Evolutionary conservation across 2,329 filamentous ascomycete genomes (phyloP).

Genomic region (Phialophora tarda): DNA sequence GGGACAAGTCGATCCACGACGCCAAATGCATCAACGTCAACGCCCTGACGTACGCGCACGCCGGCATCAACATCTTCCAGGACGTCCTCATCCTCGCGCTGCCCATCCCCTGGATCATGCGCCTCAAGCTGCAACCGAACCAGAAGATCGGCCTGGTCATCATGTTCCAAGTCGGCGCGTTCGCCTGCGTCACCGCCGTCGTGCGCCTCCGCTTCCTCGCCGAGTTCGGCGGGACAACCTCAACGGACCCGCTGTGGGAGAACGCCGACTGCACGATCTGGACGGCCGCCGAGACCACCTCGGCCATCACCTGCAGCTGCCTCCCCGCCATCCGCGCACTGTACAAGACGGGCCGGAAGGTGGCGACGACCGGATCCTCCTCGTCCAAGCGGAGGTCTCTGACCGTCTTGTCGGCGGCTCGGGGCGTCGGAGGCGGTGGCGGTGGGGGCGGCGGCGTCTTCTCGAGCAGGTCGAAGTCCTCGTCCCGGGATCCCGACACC

Average conservation of each 20-base stretch:
- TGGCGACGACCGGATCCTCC: neutral
- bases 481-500: neutral
- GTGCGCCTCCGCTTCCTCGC: neutral
- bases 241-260: slow-evolving; percentile 2
- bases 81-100: slow-evolving; percentile 61
- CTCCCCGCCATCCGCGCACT: slow-evolving; percentile 5
- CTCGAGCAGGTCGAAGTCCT: neutral
- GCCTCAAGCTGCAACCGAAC: slow-evolving; percentile 53
- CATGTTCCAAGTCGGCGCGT: slow-evolving; percentile 59
- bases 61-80: slow-evolving; percentile 58
- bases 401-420: neutral
- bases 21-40: slow-evolving; percentile 60
- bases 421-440: neutral
- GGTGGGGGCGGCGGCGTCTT: neutral
- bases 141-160: slow-evolving; percentile 58
- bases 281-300: neutral
- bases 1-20: slow-evolving; percentile 54
- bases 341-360: neutral
- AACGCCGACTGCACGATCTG: neutral
- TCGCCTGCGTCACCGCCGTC: slow-evolving; percentile 29
- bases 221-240: neutral
- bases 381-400: neutral
- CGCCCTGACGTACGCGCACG: slow-evolving; percentile 58
- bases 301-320: slow-evolving; percentile 1
- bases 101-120: slow-evolving; percentile 56